Base-by-base conservation (phyloP, 1,284 basidiomycete genomes). In the Agroathelia rolfsii region DNA sequence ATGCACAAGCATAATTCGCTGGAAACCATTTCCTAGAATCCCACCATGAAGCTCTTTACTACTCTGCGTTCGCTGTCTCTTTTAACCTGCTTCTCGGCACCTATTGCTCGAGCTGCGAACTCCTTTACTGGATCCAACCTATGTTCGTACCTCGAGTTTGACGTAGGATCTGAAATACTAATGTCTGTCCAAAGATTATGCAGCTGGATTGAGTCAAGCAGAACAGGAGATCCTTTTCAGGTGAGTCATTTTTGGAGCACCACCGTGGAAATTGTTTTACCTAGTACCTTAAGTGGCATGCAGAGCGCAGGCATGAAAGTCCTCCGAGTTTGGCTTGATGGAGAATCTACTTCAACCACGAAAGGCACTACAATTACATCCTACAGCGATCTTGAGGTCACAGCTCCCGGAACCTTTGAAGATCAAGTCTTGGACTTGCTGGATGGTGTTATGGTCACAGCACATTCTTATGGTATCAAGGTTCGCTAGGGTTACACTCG, bases 371-470 rank as follows among this genome's bases (percentile, higher is more conserved):
- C 38, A 9, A 53, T 56, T 28, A 42, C 45, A 20, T 37, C 47
- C 1, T 53, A 48, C 35, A 47, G 45, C 6, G 48, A 51, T 38
- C 47, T 64, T 6, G 61, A 64, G 44, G 51, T 53, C 2, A 45
- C 34, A 10, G 27, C 34, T 12, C 53, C 61, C 30, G 61, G 61
- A 19, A 44, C 48, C 10, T 64, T 57, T 42, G 49, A 64, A 41
- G 56, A 59, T 37, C 60, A 55, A 2, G 54, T 62, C 17, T 48
- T 64, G 10, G 43, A 55, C 22, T 43, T 50, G 8, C 48, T 64
- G 20, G 61, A 64, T 36, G 49, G 53, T 27, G 52, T 64, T 41
- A 62, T 62, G 61, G 26, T 55, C 26, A 58, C 56, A 13, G 52
- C 55, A 8, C 40, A 54, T 18, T 30, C 38, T 3, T 48, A 55